Evolutionary conservation across 1,139 yeast genomes (phyloP).

Genomic region (Debaryomyces sp.): DNA sequence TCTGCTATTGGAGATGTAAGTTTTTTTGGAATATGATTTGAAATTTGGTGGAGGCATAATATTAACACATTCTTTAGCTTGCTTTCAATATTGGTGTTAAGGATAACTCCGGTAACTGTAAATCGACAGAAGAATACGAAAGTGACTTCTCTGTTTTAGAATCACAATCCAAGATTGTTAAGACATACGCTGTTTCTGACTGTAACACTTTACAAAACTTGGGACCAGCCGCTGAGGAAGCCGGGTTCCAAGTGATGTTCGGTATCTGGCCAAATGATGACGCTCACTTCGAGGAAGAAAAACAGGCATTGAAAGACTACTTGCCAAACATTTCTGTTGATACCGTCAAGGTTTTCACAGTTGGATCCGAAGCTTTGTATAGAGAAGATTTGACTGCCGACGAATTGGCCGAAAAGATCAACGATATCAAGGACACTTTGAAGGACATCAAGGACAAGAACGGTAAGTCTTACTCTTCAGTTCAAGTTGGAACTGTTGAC

Average conservation of each 20-base stretch:
- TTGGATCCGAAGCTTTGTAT: slow-evolving; percentile 92
- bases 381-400: slow-evolving; percentile 77
- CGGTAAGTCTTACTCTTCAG: slow-evolving; percentile 71
- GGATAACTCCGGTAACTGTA: slow-evolving; percentile 70
- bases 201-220: slow-evolving; percentile 81
- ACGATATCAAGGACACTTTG: slow-evolving; percentile 58
- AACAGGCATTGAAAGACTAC: slow-evolving; percentile 64
- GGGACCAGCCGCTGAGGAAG: slow-evolving; percentile 83
- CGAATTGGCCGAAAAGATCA: slow-evolving; percentile 65
- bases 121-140: slow-evolving; percentile 65
- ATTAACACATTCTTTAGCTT: slow-evolving; percentile 35
- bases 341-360: slow-evolving; percentile 73
- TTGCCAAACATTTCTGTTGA: slow-evolving; percentile 70
- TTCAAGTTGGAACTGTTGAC: slow-evolving; percentile 90
- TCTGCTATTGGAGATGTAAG: slow-evolving; percentile 51
- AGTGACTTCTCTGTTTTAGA: slow-evolving; percentile 61
- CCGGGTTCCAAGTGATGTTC: slow-evolving; percentile 71
- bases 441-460: slow-evolving; percentile 69
- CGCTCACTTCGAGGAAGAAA: slow-evolving; percentile 69
- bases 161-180: slow-evolving; percentile 60
- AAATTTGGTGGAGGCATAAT: slow-evolving; percentile 9
- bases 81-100: slow-evolving; percentile 86
- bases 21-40: slow-evolving; percentile 11
- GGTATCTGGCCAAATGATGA: slow-evolving; percentile 94
- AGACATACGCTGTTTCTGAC: slow-evolving; percentile 85